Evolutionary conservation across 768 basidiomycete genomes (phyloP).

Genomic region (Vishniacozyma victoriae): DNA sequence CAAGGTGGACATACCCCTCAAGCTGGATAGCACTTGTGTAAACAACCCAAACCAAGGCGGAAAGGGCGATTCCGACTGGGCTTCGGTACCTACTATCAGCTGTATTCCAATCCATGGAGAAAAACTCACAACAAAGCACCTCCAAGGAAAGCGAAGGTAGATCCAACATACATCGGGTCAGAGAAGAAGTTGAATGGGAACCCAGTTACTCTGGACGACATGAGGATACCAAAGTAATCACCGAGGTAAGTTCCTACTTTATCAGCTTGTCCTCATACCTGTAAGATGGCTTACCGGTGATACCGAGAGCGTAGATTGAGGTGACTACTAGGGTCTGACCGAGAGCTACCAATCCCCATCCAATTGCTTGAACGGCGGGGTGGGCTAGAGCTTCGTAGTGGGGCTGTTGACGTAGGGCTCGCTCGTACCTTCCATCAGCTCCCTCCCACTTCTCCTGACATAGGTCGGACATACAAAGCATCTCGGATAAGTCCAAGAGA

Average conservation of each 20-base stretch:
- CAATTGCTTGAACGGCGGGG: slow-evolving; percentile 56
- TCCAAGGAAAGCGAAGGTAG: slow-evolving; percentile 80
- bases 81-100: slow-evolving; percentile 64
- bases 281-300: slow-evolving; percentile 56
- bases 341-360: slow-evolving; percentile 55
- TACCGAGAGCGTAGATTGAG: slow-evolving; percentile 81
- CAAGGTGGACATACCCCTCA: slow-evolving; percentile 66
- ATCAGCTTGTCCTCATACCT: neutral
- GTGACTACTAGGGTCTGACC: slow-evolving; percentile 83
- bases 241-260: slow-evolving; percentile 62
- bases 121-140: slow-evolving; percentile 64
- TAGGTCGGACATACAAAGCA: slow-evolving; percentile 57
- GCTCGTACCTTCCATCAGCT: slow-evolving; percentile 57
- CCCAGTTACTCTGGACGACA: slow-evolving; percentile 80
- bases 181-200: slow-evolving; percentile 92
- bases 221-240: slow-evolving; percentile 53
- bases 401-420: slow-evolving; percentile 69
- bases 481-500: slow-evolving; percentile 78
- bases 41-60: slow-evolving; percentile 72
- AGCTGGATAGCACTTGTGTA: slow-evolving; percentile 77
- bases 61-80: slow-evolving; percentile 75
- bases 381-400: slow-evolving; percentile 59
- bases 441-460: neutral
- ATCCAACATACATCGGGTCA: slow-evolving; percentile 97
- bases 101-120: neutral